A percentile compares a stretch with the other conserved stretches of the same genome.
These are phyloP conservation scores for Kwoniella newhampshirensis DNA, from an alignment of 768 basidiomycete species.

Conservation along the genomic window DNA sequence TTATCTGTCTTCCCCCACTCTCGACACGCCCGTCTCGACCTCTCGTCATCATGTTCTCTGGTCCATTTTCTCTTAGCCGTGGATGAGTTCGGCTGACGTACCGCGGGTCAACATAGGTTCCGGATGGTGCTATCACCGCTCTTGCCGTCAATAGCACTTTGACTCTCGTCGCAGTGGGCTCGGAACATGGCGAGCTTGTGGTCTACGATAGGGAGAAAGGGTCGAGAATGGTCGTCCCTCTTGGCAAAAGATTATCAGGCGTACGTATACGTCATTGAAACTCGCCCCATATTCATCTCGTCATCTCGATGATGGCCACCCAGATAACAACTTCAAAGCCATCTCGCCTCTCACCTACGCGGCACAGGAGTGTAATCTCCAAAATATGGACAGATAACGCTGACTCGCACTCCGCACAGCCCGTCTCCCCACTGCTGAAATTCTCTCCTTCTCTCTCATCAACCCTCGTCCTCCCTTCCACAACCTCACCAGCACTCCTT, in stretches of 20 bases:
- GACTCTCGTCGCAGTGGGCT: constrained; percentile 5
- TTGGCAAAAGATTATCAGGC: not conserved
- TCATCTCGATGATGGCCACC: too few relatives aligned
- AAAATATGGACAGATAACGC: too few relatives aligned
- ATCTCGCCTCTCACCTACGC: too few relatives aligned
- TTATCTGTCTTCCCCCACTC: too few relatives aligned
- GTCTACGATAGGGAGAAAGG: constrained; percentile 2
- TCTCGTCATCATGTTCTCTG: too few relatives aligned
- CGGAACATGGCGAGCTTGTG: constrained; percentile 8
- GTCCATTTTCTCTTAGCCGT: too few relatives aligned
- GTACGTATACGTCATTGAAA: constrained; percentile 1
- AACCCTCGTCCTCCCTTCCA: constrained; percentile 6
- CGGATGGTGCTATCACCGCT: not conserved
- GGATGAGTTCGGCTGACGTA: too few relatives aligned
- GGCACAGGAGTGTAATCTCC: too few relatives aligned
- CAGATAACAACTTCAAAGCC: too few relatives aligned
- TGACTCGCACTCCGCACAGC: constrained; percentile 10
- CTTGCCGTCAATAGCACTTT: not conserved
- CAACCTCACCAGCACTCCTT: constrained; percentile 2
- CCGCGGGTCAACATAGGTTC: constrained; percentile 4
- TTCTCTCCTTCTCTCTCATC: constrained; percentile 13
- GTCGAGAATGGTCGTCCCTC: not conserved
- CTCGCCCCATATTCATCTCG: too few relatives aligned
- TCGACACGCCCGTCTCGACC: too few relatives aligned
- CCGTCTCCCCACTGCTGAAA: constrained; percentile 10